Percentiles rank a stretch among this genome's conserved stretches.
phyloP scores from a whole-genome alignment of 1,284 basidiomycete species.

The Hemileia vastatrix region DNA sequence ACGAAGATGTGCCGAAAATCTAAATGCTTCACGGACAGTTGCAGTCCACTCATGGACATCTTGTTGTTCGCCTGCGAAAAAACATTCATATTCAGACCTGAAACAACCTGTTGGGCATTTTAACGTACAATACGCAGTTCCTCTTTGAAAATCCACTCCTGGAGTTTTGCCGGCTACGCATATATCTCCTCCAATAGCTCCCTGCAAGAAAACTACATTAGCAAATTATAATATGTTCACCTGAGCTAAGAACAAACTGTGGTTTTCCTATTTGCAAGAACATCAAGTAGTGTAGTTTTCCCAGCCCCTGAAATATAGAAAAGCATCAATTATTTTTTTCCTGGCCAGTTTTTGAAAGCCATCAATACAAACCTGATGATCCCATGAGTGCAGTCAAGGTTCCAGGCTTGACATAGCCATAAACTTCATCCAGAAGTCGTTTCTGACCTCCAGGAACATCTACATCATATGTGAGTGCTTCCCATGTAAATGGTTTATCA shows the following conservation, averaged over 20 bases:
- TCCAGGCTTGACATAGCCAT: slow-evolving; percentile 68
- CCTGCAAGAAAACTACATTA: not conserved
- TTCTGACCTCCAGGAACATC: slow-evolving; percentile 50
- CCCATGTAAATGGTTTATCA: slow-evolving; percentile 50
- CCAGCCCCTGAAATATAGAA: slow-evolving; percentile 35
- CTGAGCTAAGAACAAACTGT: not conserved
- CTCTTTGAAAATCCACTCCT: slow-evolving; percentile 49
- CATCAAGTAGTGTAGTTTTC: slow-evolving; percentile 51
- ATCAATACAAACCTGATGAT: slow-evolving; percentile 58
- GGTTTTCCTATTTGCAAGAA: slow-evolving; percentile 49
- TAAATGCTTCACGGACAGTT: slow-evolving; percentile 53
- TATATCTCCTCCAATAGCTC: slow-evolving; percentile 45
- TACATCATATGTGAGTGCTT: slow-evolving; percentile 47
- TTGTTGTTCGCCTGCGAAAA: slow-evolving; percentile 43
- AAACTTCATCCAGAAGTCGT: slow-evolving; percentile 52
- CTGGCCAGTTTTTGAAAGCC: no score
- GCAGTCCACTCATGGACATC: slow-evolving; percentile 65
- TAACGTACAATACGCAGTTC: slow-evolving; percentile 53
- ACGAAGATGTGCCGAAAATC: slow-evolving; percentile 54
- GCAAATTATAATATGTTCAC: not conserved
- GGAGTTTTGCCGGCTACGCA: slow-evolving; percentile 50
- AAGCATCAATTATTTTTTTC: no score
- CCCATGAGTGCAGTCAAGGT: slow-evolving; percentile 65
- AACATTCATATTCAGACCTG: not conserved
- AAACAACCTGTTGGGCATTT: slow-evolving; percentile 62